Percentiles rank a stretch among this genome's conserved stretches.
These are phyloP conservation scores for Pichia sp. DNA, from an alignment of 1,139 yeast species.

Conservation along the genomic window DNA sequence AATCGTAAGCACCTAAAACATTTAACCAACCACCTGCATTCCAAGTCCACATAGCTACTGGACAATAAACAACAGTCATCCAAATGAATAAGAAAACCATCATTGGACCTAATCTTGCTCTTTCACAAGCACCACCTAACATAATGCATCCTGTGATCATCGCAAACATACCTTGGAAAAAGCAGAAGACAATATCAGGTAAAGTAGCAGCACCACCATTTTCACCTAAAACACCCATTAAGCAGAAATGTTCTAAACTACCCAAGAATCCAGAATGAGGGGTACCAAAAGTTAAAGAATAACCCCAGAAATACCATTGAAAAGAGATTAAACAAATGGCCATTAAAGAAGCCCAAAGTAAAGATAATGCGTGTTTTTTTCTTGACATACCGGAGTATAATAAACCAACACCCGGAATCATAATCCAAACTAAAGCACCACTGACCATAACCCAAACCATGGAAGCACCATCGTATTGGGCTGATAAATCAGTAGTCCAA, in stretches of 20 bases:
- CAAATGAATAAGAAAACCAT: slow-evolving; percentile 88
- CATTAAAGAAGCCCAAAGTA: slow-evolving; percentile 92
- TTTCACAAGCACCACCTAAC: slow-evolving; percentile 96
- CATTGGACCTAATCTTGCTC: slow-evolving; percentile 96
- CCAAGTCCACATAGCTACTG: slow-evolving; percentile 97
- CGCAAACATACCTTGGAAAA: slow-evolving; percentile 96
- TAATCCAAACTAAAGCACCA: slow-evolving; percentile 72
- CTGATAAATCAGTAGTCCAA: slow-evolving; percentile 53
- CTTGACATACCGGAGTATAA: slow-evolving; percentile 87
- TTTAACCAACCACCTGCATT: slow-evolving; percentile 86
- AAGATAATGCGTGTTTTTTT: slow-evolving; percentile 84
- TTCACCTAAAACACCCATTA: slow-evolving; percentile 77
- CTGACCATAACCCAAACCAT: slow-evolving; percentile 86
- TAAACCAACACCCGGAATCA: slow-evolving; percentile 92
- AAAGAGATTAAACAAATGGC: slow-evolving; percentile 73
- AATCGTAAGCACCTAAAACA: slow-evolving; percentile 78
- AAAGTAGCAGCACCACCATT: slow-evolving; percentile 57
- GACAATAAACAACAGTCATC: slow-evolving; percentile 96
- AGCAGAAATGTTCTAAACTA: slow-evolving; percentile 68
- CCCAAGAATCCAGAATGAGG: slow-evolving; percentile 63
- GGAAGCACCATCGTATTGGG: slow-evolving; percentile 67
- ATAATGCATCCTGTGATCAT: slow-evolving; percentile 84
- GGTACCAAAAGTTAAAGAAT: slow-evolving; percentile 76
- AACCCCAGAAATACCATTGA: slow-evolving; percentile 99
- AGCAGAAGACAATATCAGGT: slow-evolving; percentile 83